phyloP scores from a whole-genome alignment of 148 eudicot genomes.

The Nyssa sinensis region DNA sequence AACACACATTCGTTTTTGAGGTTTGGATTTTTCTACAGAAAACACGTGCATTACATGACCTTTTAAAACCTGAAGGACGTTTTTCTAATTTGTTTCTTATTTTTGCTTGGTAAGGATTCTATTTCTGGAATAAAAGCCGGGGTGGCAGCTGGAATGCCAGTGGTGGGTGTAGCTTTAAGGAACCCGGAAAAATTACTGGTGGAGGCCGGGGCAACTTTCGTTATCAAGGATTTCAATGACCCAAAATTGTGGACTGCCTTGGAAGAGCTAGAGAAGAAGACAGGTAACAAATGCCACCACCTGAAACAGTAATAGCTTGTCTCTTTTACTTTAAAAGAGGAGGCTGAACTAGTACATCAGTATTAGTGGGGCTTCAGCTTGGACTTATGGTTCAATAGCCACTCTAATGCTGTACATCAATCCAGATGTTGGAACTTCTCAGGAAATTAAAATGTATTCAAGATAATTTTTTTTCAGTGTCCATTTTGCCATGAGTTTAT shows the following conservation, averaged over 20 bases:
- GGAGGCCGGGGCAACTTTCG: constrained; percentile 43
- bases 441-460: no score
- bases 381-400: no score
- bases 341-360: no score
- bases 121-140: constrained; percentile 54
- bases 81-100: not conserved
- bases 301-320: not conserved
- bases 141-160: constrained; percentile 51
- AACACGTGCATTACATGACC: not conserved
- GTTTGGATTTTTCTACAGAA: constrained; percentile 14
- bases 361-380: no score
- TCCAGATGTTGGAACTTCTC: no score
- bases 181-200: constrained; percentile 39
- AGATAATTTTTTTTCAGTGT: no score
- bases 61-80: not conserved
- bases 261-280: constrained; percentile 25
- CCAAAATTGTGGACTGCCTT: constrained; percentile 40
- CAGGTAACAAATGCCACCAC: not conserved
- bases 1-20: constrained; percentile 44
- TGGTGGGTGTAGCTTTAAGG: constrained; percentile 37
- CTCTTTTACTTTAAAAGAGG: no score
- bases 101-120: constrained; percentile 35
- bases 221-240: constrained; percentile 45
- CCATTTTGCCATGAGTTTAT: no score
- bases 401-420: no score